Percentiles rank a stretch among this genome's conserved stretches.
Conservation (phyloP, 345 rosid genomes). For the Eucalyptus albens region DNA sequence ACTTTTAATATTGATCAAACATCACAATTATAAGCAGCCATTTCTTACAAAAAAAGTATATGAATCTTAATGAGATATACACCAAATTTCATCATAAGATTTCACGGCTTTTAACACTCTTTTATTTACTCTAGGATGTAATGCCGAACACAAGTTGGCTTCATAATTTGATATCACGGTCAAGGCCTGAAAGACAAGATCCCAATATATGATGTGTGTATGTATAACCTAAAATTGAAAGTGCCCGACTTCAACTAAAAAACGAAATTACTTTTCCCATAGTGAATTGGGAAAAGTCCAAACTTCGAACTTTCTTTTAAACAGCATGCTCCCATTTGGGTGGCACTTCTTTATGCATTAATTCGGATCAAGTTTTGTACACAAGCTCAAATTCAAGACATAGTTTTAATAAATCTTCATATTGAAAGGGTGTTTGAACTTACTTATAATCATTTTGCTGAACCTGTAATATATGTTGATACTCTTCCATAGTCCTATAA, state of each 20-base stretch:
- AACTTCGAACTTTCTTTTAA: neutral
- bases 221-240: neutral
- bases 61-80: neutral
- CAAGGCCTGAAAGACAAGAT: neutral
- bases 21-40: neutral
- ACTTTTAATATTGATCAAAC: neutral
- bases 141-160: neutral
- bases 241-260: neutral
- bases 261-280: neutral
- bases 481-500: neutral
- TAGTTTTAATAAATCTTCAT: neutral
- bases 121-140: neutral
- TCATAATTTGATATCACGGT: neutral
- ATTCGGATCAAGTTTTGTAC: neutral
- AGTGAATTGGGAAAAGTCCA: neutral
- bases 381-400: neutral
- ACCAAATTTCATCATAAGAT: neutral
- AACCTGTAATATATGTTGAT: neutral
- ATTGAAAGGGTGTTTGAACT: neutral
- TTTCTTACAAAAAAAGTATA: neutral
- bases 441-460: neutral
- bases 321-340: neutral
- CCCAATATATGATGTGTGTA: neutral
- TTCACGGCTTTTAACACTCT: neutral
- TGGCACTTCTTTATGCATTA: neutral